A percentile compares a stretch with the other conserved stretches of the same genome.
Evolutionary conservation across 75 land plant genomes (phyloP).

Genomic region (Larix kaempferi): DNA sequence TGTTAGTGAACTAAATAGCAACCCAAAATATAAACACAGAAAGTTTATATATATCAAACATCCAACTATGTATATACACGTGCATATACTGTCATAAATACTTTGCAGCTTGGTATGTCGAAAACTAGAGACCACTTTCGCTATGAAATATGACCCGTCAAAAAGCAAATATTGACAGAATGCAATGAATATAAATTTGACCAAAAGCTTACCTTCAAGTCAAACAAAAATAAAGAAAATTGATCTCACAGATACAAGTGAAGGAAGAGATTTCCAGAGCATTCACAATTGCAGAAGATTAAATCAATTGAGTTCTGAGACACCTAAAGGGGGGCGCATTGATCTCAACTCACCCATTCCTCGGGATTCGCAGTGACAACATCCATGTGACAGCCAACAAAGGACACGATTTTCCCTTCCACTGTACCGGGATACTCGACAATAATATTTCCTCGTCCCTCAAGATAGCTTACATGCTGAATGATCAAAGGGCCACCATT

Average conservation of each 20-base stretch:
- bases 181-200: no score
- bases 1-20: no score
- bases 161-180: no score
- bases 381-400: constrained; percentile 92
- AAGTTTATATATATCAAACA: no score
- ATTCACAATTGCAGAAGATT: background rate
- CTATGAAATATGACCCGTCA: background rate
- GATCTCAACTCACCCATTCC: constrained; percentile 59
- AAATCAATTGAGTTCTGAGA: background rate
- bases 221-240: no score
- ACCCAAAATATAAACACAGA: no score
- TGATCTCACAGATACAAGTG: no score
- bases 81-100: background rate
- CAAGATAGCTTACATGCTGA: constrained; percentile 58
- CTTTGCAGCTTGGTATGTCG: background rate
- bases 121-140: background rate
- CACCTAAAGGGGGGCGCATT: background rate
- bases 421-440: constrained; percentile 91
- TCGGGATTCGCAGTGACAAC: constrained; percentile 86
- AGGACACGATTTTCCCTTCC: constrained; percentile 64
- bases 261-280: background rate
- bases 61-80: background rate
- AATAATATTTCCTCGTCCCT: constrained; percentile 74
- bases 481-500: constrained; percentile 70
- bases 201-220: no score